Percentiles rank a stretch among this genome's conserved stretches.
phyloP scores from a whole-genome alignment of 148 eudicot genomes.

The Suaeda aralocaspica region DNA sequence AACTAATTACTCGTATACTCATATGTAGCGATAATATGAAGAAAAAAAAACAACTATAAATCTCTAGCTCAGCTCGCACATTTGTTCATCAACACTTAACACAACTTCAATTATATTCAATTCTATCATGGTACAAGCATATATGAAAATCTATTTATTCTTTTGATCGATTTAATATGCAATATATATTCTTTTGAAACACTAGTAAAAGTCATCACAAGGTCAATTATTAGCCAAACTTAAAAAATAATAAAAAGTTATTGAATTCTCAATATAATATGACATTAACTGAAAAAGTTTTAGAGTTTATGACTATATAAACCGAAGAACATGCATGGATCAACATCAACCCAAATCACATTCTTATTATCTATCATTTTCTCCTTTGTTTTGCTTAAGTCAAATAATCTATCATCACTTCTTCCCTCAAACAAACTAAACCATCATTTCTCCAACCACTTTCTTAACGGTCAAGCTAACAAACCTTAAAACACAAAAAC shows the following conservation, averaged over 20 bases:
- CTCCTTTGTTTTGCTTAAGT: not conserved
- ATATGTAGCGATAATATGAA: too few relatives aligned
- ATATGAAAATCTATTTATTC: too few relatives aligned
- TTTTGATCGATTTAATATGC: not conserved
- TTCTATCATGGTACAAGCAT: too few relatives aligned
- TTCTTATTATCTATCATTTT: not conserved
- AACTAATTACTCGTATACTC: too few relatives aligned
- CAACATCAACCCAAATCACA: slow-evolving; percentile 21
- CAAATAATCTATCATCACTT: slow-evolving; percentile 15
- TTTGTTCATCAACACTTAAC: too few relatives aligned
- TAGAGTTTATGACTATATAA: slow-evolving; percentile 18
- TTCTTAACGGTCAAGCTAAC: not conserved
- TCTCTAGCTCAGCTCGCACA: too few relatives aligned
- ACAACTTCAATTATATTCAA: too few relatives aligned
- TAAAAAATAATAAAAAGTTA: not conserved
- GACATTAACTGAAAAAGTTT: not conserved
- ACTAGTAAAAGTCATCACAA: slow-evolving; percentile 4
- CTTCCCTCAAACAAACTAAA: slow-evolving; percentile 1
- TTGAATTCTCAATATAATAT: not conserved
- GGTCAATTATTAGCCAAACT: slow-evolving; percentile 10
- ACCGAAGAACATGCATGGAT: slow-evolving; percentile 24
- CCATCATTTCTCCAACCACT: not conserved
- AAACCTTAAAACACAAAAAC: slow-evolving; percentile 7
- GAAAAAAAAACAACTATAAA: too few relatives aligned
- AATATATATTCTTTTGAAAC: not conserved